Evolutionary conservation across 1,284 basidiomycete genomes (phyloP), one percentile per base, ranked within the genome.

Genomic region (Schizophyllum commune): DNA sequence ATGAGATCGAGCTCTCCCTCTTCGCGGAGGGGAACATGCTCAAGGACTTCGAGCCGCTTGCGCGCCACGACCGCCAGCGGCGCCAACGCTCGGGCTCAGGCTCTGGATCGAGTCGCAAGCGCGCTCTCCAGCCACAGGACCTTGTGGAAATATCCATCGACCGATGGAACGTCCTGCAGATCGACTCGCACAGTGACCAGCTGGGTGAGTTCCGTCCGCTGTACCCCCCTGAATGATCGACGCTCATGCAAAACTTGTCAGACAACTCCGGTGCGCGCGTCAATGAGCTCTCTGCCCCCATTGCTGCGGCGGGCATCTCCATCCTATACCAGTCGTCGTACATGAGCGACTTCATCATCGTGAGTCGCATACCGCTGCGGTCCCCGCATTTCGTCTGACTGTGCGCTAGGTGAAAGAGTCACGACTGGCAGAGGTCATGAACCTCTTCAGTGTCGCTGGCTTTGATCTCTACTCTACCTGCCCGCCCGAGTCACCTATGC

Each of bases 321-420:
- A 93, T 93, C 61, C 76, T 93, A 5, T 94, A 92, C 70, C 91
- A 92, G 71, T 92, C 90, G 4, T 90, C 88, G 9, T 91, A 93
- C 71, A 86, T 87, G 80, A 88, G 89, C 68, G 91, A 94, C 73
- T 93, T 91, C 71, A 86, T 94, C 58, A 83, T 94, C 65, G 91
- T 89, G 69, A 64, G 84, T 74, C 47, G 57, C 57, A 56, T 15
- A 27, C 20, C 20, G 27, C 9, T n/a, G 53, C 27, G 27, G 19
- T 55, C 20, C 53, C 20, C 53, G 19, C 4, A 11, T 55, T 55
- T 6, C 53, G 11, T 4, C 53, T 55, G 11, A 55, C 53, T 21
- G 2, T 32, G 61, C 27, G 20, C 0, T 67, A 88, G 86, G 86
- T 89, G 61, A 89, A 88, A 70, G 81, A 87, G 66, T 75, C 78